Conservation (phyloP, 2,329 filamentous ascomycete genomes). For the Niveomyces coronatus region DNA sequence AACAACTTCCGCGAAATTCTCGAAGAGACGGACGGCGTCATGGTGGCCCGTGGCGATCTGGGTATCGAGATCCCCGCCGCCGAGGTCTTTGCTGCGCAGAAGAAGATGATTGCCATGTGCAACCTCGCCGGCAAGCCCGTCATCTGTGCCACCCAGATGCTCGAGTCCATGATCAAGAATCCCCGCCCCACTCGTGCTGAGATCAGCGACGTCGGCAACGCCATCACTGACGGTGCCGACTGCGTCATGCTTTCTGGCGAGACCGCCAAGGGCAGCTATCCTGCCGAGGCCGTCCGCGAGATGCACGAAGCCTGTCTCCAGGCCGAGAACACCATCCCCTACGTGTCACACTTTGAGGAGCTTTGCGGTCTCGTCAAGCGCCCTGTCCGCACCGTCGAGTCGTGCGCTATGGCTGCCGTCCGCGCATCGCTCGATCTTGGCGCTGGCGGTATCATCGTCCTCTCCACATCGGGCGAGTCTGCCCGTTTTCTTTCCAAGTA, state of each 20-base stretch:
- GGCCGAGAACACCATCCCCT: constrained; percentile 94
- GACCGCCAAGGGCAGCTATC: constrained; percentile 96
- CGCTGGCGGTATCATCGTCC: constrained; percentile 87
- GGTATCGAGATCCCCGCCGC: constrained; percentile 98
- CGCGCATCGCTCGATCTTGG: constrained; percentile 93
- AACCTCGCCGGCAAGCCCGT: constrained; percentile 98
- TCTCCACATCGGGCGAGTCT: constrained; percentile 92
- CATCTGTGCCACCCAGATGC: constrained; percentile 98
- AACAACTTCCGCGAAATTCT: constrained; percentile 99
- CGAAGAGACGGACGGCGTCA: constrained; percentile 93
- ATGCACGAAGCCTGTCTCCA: constrained; percentile 98
- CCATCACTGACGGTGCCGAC: constrained; percentile 93
- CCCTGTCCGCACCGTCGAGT: constrained; percentile 82
- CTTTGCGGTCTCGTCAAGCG: constrained; percentile 73
- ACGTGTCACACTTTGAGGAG: constrained; percentile 95
- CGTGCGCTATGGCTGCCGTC: constrained; percentile 93
- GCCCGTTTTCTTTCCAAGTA: constrained; percentile 97
- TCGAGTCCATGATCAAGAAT: constrained; percentile 99
- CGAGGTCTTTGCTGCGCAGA: constrained; percentile 98
- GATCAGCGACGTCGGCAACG: constrained; percentile 97
- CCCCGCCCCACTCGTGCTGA: constrained; percentile 94
- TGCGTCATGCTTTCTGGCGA: constrained; percentile 99
- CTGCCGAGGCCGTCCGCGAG: constrained; percentile 83
- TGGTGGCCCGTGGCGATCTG: constrained; percentile 93
- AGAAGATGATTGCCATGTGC: constrained; percentile 99